Conservation (phyloP, 257 asterid species). For the Solanum ahanhuiri region DNA sequence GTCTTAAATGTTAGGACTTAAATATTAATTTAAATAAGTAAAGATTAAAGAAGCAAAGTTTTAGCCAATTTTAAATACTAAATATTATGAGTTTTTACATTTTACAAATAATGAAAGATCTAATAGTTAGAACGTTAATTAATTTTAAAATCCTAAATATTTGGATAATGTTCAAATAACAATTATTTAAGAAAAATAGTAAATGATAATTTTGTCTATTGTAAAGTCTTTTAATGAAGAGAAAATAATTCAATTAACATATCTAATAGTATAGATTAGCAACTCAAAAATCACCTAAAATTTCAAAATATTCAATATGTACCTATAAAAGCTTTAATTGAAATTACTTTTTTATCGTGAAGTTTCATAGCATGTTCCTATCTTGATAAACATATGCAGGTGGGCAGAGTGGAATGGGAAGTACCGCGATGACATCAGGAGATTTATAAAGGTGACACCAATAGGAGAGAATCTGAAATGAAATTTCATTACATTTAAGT, state of each 20-base stretch:
- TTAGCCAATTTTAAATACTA: not conserved
- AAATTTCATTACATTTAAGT: not conserved
- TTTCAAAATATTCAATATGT: not conserved
- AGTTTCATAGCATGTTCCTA: not conserved
- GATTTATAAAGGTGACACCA: constrained; percentile 73
- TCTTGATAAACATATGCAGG: constrained; percentile 27
- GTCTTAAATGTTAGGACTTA: too few species aligned
- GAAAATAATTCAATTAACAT: not conserved
- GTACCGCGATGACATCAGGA: constrained; percentile 85
- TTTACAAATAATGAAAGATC: not conserved
- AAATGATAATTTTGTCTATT: not conserved
- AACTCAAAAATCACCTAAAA: not conserved
- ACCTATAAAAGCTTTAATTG: not conserved
- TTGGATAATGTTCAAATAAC: not conserved
- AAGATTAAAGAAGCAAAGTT: too few species aligned
- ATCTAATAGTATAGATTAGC: not conserved
- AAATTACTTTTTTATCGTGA: not conserved
- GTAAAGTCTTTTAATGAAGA: not conserved
- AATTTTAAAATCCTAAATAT: not conserved
- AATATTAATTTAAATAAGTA: too few species aligned
- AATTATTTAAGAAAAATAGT: not conserved
- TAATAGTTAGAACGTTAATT: not conserved
- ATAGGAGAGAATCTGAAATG: not conserved
- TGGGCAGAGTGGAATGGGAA: constrained; percentile 99
- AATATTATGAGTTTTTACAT: not conserved